Conservation (phyloP, 2,329 filamentous ascomycete genomes). For the Colletotrichum orchidophilum region DNA sequence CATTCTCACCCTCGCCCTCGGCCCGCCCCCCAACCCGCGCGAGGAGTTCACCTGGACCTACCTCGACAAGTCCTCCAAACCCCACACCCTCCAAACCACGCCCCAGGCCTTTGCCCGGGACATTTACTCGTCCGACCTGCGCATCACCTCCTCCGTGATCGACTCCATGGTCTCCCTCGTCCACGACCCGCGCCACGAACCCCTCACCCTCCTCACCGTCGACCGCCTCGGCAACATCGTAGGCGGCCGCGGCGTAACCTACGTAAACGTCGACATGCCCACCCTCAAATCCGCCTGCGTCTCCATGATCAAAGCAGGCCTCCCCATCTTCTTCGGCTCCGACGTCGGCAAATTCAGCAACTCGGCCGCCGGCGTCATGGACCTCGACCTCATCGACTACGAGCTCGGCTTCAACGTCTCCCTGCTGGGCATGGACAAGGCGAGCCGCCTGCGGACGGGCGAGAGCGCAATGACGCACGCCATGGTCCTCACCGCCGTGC, state of each 20-base stretch:
- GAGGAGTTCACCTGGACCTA: constrained; percentile 84
- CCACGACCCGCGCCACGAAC: constrained; percentile 83
- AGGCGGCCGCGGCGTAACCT: constrained; percentile 78
- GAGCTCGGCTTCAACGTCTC: constrained; percentile 83
- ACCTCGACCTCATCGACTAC: constrained; percentile 80
- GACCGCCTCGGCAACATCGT: constrained; percentile 83
- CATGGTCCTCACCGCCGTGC: constrained; percentile 90
- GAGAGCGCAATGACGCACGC: constrained; percentile 91
- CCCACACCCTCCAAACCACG: constrained; percentile 69
- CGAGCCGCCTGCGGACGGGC: constrained; percentile 75
- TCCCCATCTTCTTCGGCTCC: constrained; percentile 88
- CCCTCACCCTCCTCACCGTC: constrained; percentile 78
- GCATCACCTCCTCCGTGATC: constrained; percentile 68
- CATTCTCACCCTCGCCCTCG: constrained; percentile 84
- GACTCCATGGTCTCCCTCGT: constrained; percentile 81
- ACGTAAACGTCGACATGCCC: constrained; percentile 82
- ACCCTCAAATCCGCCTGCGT: constrained; percentile 79
- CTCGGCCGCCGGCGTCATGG: constrained; percentile 77
- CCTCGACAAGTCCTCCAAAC: constrained; percentile 73
- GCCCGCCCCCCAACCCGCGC: constrained; percentile 76
- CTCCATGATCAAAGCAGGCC: constrained; percentile 78
- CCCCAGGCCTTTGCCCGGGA: constrained; percentile 78
- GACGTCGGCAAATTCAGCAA: constrained; percentile 89
- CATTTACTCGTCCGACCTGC: constrained; percentile 68
- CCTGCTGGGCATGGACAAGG: constrained; percentile 79